Percentiles rank a stretch among this genome's conserved stretches.
Conservation (phyloP, 140 eudicot genomes). For the Anethum foeniculum region DNA sequence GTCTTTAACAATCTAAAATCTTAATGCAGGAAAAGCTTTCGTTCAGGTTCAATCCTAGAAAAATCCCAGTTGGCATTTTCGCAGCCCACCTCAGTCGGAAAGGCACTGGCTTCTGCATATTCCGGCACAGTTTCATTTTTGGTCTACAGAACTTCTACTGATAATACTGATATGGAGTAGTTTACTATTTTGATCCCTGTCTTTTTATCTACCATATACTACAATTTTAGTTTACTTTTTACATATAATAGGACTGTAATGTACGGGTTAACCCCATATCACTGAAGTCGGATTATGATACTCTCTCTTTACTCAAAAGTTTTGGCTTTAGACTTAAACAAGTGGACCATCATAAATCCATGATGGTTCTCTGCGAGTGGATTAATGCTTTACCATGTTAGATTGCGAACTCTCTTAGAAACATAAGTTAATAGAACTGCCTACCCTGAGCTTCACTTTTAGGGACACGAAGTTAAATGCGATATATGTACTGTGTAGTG, state of each 20-base stretch:
- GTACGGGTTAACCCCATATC: neutral
- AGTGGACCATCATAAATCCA: neutral
- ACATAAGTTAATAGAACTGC: neutral
- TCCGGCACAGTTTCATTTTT: slow-evolving; percentile 38
- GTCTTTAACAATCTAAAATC: neutral
- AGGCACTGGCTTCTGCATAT: slow-evolving; percentile 52
- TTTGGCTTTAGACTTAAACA: neutral
- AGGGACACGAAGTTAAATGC: neutral
- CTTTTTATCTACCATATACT: neutral
- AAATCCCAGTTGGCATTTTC: slow-evolving; percentile 52
- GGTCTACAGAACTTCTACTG: slow-evolving; percentile 46
- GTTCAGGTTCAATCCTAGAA: slow-evolving; percentile 28
- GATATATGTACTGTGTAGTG: neutral
- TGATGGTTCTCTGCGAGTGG: neutral
- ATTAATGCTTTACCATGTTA: neutral
- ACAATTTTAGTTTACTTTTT: neutral
- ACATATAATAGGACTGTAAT: neutral
- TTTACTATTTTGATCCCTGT: neutral
- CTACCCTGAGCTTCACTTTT: neutral
- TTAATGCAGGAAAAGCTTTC: slow-evolving; percentile 55
- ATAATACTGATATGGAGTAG: slow-evolving; percentile 19
- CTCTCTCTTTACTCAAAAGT: neutral
- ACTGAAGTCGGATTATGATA: neutral
- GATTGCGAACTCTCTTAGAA: neutral
- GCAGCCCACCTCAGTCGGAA: slow-evolving; percentile 65